phyloP scores from a whole-genome alignment of 768 basidiomycete species.

The Hirschioporus abietinus region DNA sequence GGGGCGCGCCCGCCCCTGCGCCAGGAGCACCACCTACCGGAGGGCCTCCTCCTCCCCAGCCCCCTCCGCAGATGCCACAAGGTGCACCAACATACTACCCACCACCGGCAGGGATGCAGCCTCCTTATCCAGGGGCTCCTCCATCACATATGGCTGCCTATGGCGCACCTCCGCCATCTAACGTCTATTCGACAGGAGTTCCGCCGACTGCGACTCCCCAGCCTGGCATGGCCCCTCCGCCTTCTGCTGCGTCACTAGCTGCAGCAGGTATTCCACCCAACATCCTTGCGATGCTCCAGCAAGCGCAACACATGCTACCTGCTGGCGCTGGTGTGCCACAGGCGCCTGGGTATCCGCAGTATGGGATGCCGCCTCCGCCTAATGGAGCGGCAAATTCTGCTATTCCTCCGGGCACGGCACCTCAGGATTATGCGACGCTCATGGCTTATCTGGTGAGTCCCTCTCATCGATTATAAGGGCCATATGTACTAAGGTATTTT shows the following conservation, averaged over 20 bases:
- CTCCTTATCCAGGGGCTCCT: conserved; percentile 18
- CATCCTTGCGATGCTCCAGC: conserved; percentile 63
- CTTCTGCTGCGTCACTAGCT: conserved; percentile 25
- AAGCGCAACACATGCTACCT: conserved; percentile 34
- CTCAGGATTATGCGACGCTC: conserved; percentile 52
- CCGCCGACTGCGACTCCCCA: conserved; percentile 10
- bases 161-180: conserved; percentile 36
- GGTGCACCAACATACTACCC: conserved; percentile 16
- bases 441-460: conserved; percentile 62
- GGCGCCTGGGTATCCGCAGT: conserved; percentile 18
- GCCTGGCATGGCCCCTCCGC: conserved; percentile 15
- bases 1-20: conserved; percentile 21
- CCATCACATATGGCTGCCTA: conserved; percentile 31
- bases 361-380: conserved; percentile 40
- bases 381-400: conserved; percentile 41
- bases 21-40: conserved; percentile 26
- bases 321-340: conserved; percentile 27
- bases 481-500: neutral
- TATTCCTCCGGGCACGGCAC: conserved; percentile 37
- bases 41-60: conserved; percentile 28
- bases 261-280: conserved; percentile 54
- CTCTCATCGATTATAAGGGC: neutral
- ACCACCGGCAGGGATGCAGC: conserved; percentile 1
- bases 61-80: conserved; percentile 30
- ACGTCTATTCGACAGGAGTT: conserved; percentile 20